These are phyloP conservation scores for Solanum paucissectum DNA, from an alignment of 257 asterid species.

Conservation along the genomic window DNA sequence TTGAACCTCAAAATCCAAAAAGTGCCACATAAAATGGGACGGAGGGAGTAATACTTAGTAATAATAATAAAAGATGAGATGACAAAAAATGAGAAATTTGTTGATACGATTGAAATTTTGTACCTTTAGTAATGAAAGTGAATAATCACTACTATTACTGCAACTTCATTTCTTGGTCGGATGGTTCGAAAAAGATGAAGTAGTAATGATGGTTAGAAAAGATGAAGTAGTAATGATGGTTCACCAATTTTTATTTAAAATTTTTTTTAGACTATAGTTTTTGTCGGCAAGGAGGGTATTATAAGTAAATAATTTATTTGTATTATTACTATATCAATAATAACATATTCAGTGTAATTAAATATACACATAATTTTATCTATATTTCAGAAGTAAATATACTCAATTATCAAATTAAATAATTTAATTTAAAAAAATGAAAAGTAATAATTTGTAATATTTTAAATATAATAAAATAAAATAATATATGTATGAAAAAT, in stretches of 20 bases:
- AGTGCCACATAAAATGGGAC: no score
- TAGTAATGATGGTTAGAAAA: not conserved
- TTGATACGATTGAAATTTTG: not conserved
- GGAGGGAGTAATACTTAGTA: not conserved
- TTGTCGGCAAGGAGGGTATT: not conserved
- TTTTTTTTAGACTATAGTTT: not conserved
- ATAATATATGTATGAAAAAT: not conserved
- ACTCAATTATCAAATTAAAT: not conserved
- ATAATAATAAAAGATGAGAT: not conserved
- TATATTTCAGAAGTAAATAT: no score
- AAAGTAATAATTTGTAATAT: not conserved
- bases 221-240: not conserved
- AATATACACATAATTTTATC: not conserved
- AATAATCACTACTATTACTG: not conserved
- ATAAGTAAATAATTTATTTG: not conserved
- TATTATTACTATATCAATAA: not conserved
- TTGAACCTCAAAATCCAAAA: rapidly evolving
- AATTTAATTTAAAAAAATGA: not conserved
- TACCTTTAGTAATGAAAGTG: not conserved
- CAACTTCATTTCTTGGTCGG: not conserved
- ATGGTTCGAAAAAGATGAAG: not conserved
- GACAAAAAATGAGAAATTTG: not conserved
- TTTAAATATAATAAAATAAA: not conserved
- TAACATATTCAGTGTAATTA: not conserved
- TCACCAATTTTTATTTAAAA: not conserved